Evolutionary conservation across 768 basidiomycete genomes (phyloP).

Genomic region (Serendipita sp.): DNA sequence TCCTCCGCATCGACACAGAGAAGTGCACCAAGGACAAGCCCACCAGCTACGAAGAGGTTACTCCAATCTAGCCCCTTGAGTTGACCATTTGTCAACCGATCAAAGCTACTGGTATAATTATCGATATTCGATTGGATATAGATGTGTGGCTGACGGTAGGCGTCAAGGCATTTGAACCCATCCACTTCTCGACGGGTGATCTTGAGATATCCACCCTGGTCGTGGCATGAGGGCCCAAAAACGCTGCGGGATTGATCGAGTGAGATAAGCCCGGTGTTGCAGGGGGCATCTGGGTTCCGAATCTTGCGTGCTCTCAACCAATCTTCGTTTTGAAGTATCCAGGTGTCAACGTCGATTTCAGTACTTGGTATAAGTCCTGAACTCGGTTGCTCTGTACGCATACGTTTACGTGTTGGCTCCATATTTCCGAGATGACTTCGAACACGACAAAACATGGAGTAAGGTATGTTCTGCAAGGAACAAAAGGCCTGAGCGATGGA

Average conservation of each 20-base stretch:
- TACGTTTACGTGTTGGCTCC: neutral
- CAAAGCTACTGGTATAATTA: neutral
- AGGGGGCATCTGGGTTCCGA: neutral
- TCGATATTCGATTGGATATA: constrained; percentile 1
- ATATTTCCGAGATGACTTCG: neutral
- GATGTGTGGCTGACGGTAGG: neutral
- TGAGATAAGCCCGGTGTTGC: neutral
- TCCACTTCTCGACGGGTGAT: neutral
- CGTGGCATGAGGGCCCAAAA: neutral
- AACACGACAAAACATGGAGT: neutral
- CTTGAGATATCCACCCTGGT: neutral
- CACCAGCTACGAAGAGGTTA: constrained; percentile 11
- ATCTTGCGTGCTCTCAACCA: neutral
- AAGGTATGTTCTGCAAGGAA: neutral
- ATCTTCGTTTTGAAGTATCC: neutral
- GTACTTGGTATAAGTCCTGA: neutral
- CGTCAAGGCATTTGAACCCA: constrained; percentile 6
- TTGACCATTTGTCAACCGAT: constrained; percentile 5
- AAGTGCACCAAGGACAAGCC: constrained; percentile 8
- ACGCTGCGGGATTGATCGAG: neutral
- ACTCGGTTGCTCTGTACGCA: neutral
- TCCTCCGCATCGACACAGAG: constrained; percentile 4
- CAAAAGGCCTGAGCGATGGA: neutral
- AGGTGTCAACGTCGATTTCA: neutral
- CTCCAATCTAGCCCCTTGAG: constrained; percentile 9